These are phyloP conservation scores for Pichia sp. DNA, from an alignment of 1,139 yeast species.

Conservation along the genomic window DNA sequence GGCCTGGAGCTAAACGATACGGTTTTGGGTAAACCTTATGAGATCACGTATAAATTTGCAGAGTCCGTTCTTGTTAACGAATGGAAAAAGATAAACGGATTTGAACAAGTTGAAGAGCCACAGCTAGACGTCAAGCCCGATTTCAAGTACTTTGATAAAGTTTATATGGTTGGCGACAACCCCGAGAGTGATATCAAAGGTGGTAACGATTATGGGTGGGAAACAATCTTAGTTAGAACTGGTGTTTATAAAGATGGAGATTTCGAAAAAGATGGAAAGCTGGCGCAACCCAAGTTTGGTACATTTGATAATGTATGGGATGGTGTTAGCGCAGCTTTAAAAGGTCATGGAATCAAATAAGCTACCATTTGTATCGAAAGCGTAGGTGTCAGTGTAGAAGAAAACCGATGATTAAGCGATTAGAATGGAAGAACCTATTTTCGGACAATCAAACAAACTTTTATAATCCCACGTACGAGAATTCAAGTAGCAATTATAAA, in stretches of 20 bases:
- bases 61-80: slow-evolving; percentile 60
- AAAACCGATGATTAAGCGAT: too few relatives aligned
- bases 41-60: slow-evolving; percentile 75
- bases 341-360: slow-evolving; percentile 14
- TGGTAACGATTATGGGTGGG: slow-evolving; percentile 85
- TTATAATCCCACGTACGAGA: too few relatives aligned
- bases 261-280: slow-evolving; percentile 25
- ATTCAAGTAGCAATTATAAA: too few relatives aligned
- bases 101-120: slow-evolving; percentile 27
- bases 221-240: slow-evolving; percentile 70
- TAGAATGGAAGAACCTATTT: not conserved
- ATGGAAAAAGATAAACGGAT: slow-evolving; percentile 24
- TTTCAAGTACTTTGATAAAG: slow-evolving; percentile 38
- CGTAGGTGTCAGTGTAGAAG: not conserved
- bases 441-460: too few relatives aligned
- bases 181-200: slow-evolving; percentile 91
- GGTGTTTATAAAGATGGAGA: slow-evolving; percentile 82
- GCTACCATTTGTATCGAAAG: not conserved
- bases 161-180: slow-evolving; percentile 95
- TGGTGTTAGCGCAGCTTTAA: slow-evolving; percentile 33
- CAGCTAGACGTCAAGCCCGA: slow-evolving; percentile 29
- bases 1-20: slow-evolving; percentile 40
- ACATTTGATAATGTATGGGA: slow-evolving; percentile 40
- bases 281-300: slow-evolving; percentile 41
- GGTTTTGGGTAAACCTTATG: slow-evolving; percentile 82